Percentiles rank a stretch among this genome's conserved stretches.
Conservation (phyloP, 768 basidiomycete species). For the Baorangia bicolor region DNA sequence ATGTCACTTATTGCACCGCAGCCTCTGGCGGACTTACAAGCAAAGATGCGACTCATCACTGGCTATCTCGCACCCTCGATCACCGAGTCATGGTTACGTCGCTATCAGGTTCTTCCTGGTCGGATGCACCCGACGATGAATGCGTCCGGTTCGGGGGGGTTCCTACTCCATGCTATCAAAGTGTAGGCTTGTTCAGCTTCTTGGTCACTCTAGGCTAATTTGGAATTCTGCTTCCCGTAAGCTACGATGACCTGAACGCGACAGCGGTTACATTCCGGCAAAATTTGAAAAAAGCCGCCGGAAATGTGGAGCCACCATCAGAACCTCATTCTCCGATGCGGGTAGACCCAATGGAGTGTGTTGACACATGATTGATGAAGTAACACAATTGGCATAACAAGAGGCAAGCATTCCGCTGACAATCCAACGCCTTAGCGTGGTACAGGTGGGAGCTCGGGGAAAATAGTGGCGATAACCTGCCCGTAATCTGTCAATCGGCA, state of each 20-base stretch:
- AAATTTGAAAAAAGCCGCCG: constrained; percentile 34
- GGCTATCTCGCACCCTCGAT: constrained; percentile 75
- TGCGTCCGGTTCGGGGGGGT: constrained; percentile 86
- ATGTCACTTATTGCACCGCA: constrained; percentile 29
- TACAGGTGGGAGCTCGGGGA: constrained; percentile 46
- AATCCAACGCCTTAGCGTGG: constrained; percentile 1
- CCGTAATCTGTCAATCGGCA: constrained; percentile 4
- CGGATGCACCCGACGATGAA: constrained; percentile 95
- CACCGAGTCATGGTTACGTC: constrained; percentile 83
- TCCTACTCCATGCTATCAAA: constrained; percentile 81
- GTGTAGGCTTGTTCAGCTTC: constrained; percentile 49
- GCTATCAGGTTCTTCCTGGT: constrained; percentile 96
- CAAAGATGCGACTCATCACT: constrained; percentile 61
- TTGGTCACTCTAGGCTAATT: not conserved
- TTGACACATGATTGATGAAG: not conserved
- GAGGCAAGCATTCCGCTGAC: not conserved
- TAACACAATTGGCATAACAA: not conserved
- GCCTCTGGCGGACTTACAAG: constrained; percentile 78
- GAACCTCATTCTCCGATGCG: constrained; percentile 13
- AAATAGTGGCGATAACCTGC: constrained; percentile 59
- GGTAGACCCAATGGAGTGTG: constrained; percentile 12
- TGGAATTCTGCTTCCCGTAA: constrained; percentile 23
- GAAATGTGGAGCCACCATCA: not conserved
- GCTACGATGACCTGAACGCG: constrained; percentile 66
- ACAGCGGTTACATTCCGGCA: constrained; percentile 47